Evolutionary conservation across 805 yeast genomes (phyloP).

Genomic region (Nakazawaea peltata): DNA sequence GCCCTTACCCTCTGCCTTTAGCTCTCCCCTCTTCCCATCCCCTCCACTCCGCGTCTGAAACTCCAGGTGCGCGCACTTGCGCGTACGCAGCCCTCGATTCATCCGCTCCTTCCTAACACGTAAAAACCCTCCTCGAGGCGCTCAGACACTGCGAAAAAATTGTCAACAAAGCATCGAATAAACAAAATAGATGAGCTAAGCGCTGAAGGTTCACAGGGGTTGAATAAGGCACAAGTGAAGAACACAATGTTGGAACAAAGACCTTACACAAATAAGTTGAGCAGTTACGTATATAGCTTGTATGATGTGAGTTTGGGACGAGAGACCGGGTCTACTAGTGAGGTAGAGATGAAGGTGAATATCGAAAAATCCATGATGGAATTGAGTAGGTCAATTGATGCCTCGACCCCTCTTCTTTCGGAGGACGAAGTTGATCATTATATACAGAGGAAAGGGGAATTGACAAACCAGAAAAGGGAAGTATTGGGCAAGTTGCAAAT

Average conservation of each 20-base stretch:
- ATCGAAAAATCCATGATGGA: constrained; percentile 2
- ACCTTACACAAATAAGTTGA: constrained; percentile 5
- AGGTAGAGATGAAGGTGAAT: constrained; percentile 1
- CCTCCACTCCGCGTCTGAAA: too few species aligned
- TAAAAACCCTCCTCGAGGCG: too few species aligned
- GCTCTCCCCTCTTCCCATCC: too few species aligned
- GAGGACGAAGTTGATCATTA: background rate
- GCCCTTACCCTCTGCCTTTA: too few species aligned
- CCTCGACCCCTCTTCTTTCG: background rate
- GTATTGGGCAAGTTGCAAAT: background rate
- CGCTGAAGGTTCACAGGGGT: too few species aligned
- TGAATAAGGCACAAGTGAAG: too few species aligned
- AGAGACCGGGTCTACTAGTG: background rate
- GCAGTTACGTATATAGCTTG: constrained; percentile 1
- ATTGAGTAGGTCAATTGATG: background rate
- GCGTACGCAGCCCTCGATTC: too few species aligned
- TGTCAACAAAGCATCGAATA: too few species aligned
- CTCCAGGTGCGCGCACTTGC: too few species aligned
- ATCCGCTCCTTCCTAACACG: too few species aligned
- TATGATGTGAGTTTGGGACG: constrained; percentile 2
- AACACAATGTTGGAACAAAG: constrained; percentile 8
- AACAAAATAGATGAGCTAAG: too few species aligned
- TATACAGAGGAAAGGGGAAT: background rate
- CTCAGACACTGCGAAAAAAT: too few species aligned
- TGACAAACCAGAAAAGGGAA: background rate